Percentiles rank a stretch among this genome's conserved stretches.
Conservation (phyloP, 2,329 filamentous ascomycete species). For the Epichloe sibirici region DNA sequence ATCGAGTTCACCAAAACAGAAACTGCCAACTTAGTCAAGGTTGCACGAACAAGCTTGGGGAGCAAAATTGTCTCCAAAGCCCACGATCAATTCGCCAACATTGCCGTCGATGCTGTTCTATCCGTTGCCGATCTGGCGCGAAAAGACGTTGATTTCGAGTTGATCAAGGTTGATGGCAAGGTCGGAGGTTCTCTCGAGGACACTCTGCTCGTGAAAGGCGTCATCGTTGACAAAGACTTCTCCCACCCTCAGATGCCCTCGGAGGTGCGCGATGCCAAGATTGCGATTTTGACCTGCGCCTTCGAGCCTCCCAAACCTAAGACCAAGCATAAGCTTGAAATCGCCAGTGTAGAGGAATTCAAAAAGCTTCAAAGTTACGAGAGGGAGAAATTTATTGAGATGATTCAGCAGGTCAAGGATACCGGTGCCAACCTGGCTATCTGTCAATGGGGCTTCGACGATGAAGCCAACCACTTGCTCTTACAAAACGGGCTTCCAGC, state of each 20-base stretch:
- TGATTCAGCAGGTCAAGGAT: constrained; percentile 97
- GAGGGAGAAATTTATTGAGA: constrained; percentile 90
- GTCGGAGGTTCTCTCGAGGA: constrained; percentile 90
- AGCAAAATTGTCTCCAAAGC: constrained; percentile 99
- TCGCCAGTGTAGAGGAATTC: constrained; percentile 94
- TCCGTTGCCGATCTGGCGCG: constrained; percentile 92
- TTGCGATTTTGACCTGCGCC: constrained; percentile 93
- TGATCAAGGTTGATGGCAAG: constrained; percentile 99
- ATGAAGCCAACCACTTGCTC: constrained; percentile 94
- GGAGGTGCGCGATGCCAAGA: constrained; percentile 88
- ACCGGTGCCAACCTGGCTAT: constrained; percentile 95
- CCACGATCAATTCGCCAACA: constrained; percentile 95
- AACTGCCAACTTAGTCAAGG: constrained; percentile 80
- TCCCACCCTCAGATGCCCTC: constrained; percentile 98
- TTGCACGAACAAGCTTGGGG: constrained; percentile 88
- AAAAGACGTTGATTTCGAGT: constrained; percentile 95
- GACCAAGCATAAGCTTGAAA: constrained; percentile 98
- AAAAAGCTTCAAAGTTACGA: constrained; percentile 96
- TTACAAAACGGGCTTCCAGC: constrained; percentile 93
- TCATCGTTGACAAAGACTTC: constrained; percentile 99
- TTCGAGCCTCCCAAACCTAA: constrained; percentile 99
- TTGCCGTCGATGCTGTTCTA: constrained; percentile 91
- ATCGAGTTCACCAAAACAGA: constrained; percentile 74
- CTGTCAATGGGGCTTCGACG: constrained; percentile 99
- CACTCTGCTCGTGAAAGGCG: constrained; percentile 87